A percentile compares a stretch with the other conserved stretches of the same genome.
Conservation (phyloP, 768 basidiomycete genomes). For the Lactarius evosmus region DNA sequence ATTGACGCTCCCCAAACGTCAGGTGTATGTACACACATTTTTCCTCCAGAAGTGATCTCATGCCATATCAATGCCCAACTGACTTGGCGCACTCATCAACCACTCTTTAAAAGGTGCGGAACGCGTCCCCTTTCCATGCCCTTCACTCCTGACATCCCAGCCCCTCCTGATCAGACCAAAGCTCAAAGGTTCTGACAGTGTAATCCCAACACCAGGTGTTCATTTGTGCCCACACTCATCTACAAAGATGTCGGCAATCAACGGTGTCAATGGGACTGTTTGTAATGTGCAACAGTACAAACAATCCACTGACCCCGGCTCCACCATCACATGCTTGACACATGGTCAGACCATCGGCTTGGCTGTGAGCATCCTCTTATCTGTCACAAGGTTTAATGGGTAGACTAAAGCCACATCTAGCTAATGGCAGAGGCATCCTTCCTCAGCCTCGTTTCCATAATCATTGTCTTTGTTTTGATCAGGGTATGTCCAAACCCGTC, state of each 20-base stretch:
- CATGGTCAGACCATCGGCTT: constrained; percentile 39
- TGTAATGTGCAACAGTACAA: constrained; percentile 9
- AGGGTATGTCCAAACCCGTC: constrained; percentile 12
- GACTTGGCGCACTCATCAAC: too few relatives aligned
- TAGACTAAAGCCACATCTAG: constrained; percentile 27
- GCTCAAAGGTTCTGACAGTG: not conserved
- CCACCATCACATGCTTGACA: constrained; percentile 32
- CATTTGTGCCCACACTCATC: not conserved
- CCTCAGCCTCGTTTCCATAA: not conserved
- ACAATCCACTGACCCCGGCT: not conserved
- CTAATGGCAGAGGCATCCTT: constrained; percentile 37
- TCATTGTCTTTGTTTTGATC: constrained; percentile 10
- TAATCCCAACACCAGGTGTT: not conserved
- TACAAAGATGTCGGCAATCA: not conserved
- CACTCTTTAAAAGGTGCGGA: too few relatives aligned
- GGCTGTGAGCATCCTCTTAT: constrained; percentile 31
- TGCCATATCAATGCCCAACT: too few relatives aligned
- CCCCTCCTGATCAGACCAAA: not conserved
- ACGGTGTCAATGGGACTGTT: constrained; percentile 14
- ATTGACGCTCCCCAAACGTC: too few relatives aligned
- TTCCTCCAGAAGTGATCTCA: too few relatives aligned
- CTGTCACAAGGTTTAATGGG: not conserved
- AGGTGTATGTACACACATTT: too few relatives aligned
- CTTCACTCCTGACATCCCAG: too few relatives aligned
- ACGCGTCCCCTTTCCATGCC: too few relatives aligned